A percentile compares a stretch with the other conserved stretches of the same genome.
Evolutionary conservation across 139 green algal genomes (phyloP).

Genomic region (Pseudopediastrum boryanum): DNA sequence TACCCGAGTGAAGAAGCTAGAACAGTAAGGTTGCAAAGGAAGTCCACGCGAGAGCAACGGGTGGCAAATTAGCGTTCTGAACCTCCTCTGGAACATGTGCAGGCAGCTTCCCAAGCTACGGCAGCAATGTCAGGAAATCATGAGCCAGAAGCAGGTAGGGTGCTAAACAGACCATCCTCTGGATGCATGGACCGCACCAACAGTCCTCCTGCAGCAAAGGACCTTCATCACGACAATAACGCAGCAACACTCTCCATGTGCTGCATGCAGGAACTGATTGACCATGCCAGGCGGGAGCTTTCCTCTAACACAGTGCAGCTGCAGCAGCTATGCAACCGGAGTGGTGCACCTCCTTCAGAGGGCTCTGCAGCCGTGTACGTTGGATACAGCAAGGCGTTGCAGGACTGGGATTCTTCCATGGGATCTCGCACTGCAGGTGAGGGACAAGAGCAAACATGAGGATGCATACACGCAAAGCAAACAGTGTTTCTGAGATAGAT

Average conservation of each 20-base stretch:
- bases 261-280: slow-evolving; percentile 30
- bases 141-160: slow-evolving; percentile 25
- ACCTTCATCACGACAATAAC: background rate
- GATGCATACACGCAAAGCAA: background rate
- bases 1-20: background rate
- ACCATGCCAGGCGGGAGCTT: slow-evolving; percentile 24
- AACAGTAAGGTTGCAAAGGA: background rate
- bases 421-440: background rate
- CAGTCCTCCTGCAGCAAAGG: background rate
- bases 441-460: background rate
- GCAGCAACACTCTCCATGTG: background rate
- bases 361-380: slow-evolving; percentile 18
- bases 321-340: slow-evolving; percentile 5
- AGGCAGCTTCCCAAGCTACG: slow-evolving; percentile 30
- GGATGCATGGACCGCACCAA: background rate
- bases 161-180: background rate
- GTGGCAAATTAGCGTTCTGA: background rate
- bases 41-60: background rate
- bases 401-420: slow-evolving; percentile 21
- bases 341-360: slow-evolving; percentile 10
- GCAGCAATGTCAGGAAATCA: slow-evolving; percentile 30
- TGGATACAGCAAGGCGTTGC: slow-evolving; percentile 16
- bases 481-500: too few species aligned
- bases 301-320: slow-evolving; percentile 18
- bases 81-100: background rate